These are phyloP conservation scores for Suillus americanus DNA, from an alignment of 768 basidiomycete genomes.

Conservation along the genomic window DNA sequence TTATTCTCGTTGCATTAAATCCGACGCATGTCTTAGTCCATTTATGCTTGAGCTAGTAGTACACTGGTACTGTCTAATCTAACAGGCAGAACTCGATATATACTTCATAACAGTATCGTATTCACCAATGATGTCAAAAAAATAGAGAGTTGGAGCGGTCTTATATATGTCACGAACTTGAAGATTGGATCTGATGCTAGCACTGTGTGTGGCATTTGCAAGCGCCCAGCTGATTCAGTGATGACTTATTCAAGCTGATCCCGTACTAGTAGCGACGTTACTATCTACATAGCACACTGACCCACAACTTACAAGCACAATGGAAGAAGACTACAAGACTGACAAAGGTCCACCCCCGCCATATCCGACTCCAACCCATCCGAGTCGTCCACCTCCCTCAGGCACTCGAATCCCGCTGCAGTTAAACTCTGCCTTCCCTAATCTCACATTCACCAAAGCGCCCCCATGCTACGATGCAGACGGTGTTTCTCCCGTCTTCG, in stretches of 20 bases:
- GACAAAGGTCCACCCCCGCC: neutral
- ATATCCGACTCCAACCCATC: neutral
- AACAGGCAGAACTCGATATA: conserved; percentile 15
- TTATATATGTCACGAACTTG: neutral
- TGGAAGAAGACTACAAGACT: neutral
- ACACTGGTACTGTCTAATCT: conserved; percentile 4
- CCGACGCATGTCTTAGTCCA: conserved; percentile 16
- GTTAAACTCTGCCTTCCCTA: conserved; percentile 41
- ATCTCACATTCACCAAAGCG: conserved; percentile 38
- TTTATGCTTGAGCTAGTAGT: neutral
- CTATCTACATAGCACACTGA: neutral
- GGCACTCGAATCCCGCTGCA: conserved; percentile 64
- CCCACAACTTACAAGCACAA: neutral
- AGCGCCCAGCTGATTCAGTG: conserved; percentile 9
- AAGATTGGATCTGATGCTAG: too few species aligned
- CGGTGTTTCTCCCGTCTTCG: conserved; percentile 56
- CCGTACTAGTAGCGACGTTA: too few species aligned
- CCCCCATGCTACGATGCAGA: conserved; percentile 60
- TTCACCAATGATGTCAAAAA: neutral
- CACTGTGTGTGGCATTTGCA: neutral
- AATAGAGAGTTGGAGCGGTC: conserved; percentile 12
- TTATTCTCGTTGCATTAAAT: conserved; percentile 21
- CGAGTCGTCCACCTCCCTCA: conserved; percentile 55
- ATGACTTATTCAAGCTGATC: too few species aligned
- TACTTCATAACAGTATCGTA: neutral